phyloP scores from a whole-genome alignment of 2,329 filamentous ascomycete species.

The Xylaria sp. region DNA sequence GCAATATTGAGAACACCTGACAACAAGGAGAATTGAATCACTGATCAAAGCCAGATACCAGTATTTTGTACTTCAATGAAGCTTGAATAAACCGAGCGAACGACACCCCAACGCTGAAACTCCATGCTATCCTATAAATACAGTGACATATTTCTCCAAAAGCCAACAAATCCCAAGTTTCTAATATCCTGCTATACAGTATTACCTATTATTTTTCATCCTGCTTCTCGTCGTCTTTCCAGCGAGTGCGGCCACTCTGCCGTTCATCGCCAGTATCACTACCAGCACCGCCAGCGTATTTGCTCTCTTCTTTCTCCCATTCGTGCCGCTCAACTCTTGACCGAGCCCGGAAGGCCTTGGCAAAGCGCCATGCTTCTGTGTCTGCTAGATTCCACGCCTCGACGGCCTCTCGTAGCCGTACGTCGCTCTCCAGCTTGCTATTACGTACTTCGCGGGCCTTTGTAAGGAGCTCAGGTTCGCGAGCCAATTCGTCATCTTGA shows the following conservation, averaged over 20 bases:
- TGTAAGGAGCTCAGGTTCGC: constrained; percentile 66
- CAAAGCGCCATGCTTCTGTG: constrained; percentile 81
- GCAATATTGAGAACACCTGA: not conserved
- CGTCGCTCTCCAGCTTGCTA: constrained; percentile 56
- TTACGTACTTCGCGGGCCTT: constrained; percentile 61
- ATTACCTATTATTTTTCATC: constrained; percentile 8
- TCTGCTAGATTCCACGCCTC: constrained; percentile 77
- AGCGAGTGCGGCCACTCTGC: constrained; percentile 45
- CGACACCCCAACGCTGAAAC: constrained; percentile 32
- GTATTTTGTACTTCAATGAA: constrained; percentile 2
- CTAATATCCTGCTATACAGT: constrained; percentile 20
- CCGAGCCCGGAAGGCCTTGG: constrained; percentile 72
- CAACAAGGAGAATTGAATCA: too few species aligned
- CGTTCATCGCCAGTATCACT: constrained; percentile 54
- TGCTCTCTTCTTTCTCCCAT: constrained; percentile 77
- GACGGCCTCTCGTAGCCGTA: constrained; percentile 62
- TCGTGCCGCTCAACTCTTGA: constrained; percentile 68
- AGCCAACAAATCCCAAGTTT: constrained; percentile 9
- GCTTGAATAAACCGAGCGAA: constrained; percentile 11
- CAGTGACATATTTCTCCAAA: constrained; percentile 24
- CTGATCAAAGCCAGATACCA: not conserved
- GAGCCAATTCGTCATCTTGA: constrained; percentile 61
- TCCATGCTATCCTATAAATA: constrained; percentile 31
- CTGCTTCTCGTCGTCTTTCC: constrained; percentile 33
- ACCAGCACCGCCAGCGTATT: constrained; percentile 71